These are phyloP conservation scores for Kurtzmaniella fragi DNA, from an alignment of 805 yeast genomes.

Conservation along the genomic window DNA sequence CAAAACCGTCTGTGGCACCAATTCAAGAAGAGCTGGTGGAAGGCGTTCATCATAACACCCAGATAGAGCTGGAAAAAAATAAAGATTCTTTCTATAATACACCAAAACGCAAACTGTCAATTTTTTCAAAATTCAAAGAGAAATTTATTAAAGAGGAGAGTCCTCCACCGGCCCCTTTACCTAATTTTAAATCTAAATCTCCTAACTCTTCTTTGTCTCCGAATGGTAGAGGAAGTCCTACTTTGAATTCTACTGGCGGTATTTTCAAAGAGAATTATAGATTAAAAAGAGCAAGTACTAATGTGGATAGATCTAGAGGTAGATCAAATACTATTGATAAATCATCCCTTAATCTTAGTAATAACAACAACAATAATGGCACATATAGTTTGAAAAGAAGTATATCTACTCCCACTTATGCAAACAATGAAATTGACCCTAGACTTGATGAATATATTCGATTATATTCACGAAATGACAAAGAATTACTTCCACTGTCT, in stretches of 20 bases:
- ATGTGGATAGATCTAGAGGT: neutral
- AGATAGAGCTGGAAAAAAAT: no score
- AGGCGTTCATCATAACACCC: constrained; percentile 3
- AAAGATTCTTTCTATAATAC: neutral
- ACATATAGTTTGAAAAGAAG: constrained; percentile 7
- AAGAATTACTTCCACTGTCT: constrained; percentile 1
- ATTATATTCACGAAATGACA: constrained; percentile 23
- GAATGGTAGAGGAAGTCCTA: neutral
- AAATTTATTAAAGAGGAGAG: constrained; percentile 18
- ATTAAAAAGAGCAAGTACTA: constrained; percentile 1
- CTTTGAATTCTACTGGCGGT: neutral
- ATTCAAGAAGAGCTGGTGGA: constrained; percentile 14
- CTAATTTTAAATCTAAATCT: constrained; percentile 1
- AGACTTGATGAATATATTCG: constrained; percentile 31
- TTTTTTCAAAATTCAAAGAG: constrained; percentile 33
- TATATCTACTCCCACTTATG: constrained; percentile 8
- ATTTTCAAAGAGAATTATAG: constrained; percentile 15
- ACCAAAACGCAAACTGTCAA: neutral
- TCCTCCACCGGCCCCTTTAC: constrained; percentile 3
- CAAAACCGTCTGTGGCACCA: constrained; percentile 29
- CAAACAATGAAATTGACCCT: constrained; percentile 18
- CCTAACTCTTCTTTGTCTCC: constrained; percentile 2
- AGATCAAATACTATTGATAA: neutral
- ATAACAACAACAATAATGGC: constrained; percentile 1
- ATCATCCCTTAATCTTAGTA: neutral